phyloP scores from a whole-genome alignment of 2,329 filamentous ascomycete species.

The Phaeosphaeriaceae sp. region DNA sequence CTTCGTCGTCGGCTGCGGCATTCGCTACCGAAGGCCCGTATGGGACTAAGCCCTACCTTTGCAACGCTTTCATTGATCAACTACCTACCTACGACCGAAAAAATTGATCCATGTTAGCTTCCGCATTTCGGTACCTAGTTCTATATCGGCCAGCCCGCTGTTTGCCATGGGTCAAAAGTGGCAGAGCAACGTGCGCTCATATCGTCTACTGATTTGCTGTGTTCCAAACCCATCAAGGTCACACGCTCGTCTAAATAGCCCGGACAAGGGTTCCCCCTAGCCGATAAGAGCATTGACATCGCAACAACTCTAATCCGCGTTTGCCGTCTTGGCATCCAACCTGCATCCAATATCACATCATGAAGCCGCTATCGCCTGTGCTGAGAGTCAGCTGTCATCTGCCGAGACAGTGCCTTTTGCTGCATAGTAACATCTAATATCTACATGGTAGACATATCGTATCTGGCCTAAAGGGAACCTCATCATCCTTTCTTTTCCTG shows the following conservation, averaged over 20 bases:
- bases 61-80: background rate
- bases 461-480: background rate
- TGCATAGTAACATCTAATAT: background rate
- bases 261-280: too few relatives aligned
- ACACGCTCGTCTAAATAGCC: too few relatives aligned
- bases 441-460: background rate
- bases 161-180: too few relatives aligned
- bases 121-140: background rate
- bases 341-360: background rate
- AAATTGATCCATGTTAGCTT: conserved; percentile 6
- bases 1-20: conserved; percentile 2
- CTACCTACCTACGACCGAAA: too few relatives aligned
- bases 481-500: conserved; percentile 10
- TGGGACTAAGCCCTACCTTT: conserved; percentile 2
- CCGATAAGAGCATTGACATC: too few relatives aligned
- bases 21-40: background rate
- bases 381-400: background rate
- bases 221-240: too few relatives aligned
- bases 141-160: background rate
- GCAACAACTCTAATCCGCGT: background rate
- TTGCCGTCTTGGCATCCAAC: background rate
- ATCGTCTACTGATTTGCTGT: too few relatives aligned
- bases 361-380: background rate
- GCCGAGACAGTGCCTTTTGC: too few relatives aligned
- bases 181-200: too few relatives aligned